Conservation (phyloP, 306 rosid genomes). For the Cucurbita moschata region DNA sequence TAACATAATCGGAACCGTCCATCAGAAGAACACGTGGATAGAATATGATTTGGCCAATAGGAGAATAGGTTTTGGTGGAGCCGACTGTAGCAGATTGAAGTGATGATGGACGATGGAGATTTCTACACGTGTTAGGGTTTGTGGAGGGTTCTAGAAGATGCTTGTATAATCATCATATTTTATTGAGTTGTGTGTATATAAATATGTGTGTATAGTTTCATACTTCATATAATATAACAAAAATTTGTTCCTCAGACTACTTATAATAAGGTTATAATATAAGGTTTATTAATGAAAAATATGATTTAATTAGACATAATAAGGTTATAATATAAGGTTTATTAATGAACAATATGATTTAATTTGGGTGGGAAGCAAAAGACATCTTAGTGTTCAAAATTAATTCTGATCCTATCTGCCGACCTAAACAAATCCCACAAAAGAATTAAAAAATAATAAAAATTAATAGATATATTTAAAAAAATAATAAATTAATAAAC, state of each 20-base stretch:
- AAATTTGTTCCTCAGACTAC: background rate
- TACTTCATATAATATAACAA: background rate
- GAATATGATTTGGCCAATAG: slow-evolving; percentile 55
- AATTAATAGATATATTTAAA: too few species aligned
- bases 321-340: too few species aligned
- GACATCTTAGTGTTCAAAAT: background rate
- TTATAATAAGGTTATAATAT: too few species aligned
- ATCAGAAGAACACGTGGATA: slow-evolving; percentile 78
- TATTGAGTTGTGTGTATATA: background rate
- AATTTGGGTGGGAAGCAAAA: background rate
- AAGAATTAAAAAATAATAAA: background rate
- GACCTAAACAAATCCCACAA: background rate
- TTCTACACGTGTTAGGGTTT: background rate
- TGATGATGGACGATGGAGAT: background rate
- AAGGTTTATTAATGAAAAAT: too few species aligned
- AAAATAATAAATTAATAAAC: background rate
- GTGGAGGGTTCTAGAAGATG: background rate
- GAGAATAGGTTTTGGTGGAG: slow-evolving; percentile 58
- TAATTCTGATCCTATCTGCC: background rate
- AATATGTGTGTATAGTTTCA: background rate
- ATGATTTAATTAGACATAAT: too few species aligned
- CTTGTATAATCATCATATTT: background rate
- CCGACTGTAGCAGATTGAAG: slow-evolving; percentile 46
- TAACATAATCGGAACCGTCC: slow-evolving; percentile 70
- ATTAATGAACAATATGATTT: background rate